Evolutionary conservation across 768 basidiomycete genomes (phyloP).

Genomic region (Porpolomopsis calyptriformis): DNA sequence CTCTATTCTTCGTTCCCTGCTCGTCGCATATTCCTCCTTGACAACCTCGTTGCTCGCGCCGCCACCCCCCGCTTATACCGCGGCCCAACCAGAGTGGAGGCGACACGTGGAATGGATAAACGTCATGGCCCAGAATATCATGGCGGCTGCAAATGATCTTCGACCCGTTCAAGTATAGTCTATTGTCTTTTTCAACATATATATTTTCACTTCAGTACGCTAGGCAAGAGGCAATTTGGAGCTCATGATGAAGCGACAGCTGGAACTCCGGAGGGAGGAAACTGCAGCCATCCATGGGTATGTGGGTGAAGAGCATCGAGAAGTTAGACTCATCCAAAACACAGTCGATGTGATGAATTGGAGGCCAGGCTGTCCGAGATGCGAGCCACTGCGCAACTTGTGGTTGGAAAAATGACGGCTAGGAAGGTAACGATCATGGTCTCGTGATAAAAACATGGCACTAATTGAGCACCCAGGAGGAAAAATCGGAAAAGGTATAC

Average conservation of each 20-base stretch:
- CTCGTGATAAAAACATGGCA: too few relatives aligned
- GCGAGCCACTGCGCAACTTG: conserved; percentile 25
- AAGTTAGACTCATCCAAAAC: conserved; percentile 1
- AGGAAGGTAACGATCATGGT: neutral
- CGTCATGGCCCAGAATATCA: conserved; percentile 73
- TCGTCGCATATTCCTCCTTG: conserved; percentile 69
- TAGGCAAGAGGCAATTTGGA: conserved; percentile 78
- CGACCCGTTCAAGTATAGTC: conserved; percentile 84
- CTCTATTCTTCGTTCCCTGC: conserved; percentile 62
- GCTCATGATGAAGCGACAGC: conserved; percentile 68
- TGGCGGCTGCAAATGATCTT: conserved; percentile 83
- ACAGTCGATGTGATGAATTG: conserved; percentile 62
- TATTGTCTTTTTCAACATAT: conserved; percentile 2
- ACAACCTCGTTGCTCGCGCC: conserved; percentile 61
- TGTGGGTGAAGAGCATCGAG: conserved; percentile 15
- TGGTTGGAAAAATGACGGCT: neutral
- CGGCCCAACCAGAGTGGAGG: conserved; percentile 57
- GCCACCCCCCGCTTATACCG: conserved; percentile 38
- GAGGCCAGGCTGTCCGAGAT: conserved; percentile 53
- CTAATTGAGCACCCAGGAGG: too few relatives aligned
- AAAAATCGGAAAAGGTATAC: neutral
- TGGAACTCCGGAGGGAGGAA: conserved; percentile 65
- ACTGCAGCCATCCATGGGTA: conserved; percentile 61
- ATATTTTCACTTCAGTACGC: too few relatives aligned
- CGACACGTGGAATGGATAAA: conserved; percentile 73